phyloP scores from a whole-genome alignment of 768 basidiomycete genomes.

The Trametes cingulata region DNA sequence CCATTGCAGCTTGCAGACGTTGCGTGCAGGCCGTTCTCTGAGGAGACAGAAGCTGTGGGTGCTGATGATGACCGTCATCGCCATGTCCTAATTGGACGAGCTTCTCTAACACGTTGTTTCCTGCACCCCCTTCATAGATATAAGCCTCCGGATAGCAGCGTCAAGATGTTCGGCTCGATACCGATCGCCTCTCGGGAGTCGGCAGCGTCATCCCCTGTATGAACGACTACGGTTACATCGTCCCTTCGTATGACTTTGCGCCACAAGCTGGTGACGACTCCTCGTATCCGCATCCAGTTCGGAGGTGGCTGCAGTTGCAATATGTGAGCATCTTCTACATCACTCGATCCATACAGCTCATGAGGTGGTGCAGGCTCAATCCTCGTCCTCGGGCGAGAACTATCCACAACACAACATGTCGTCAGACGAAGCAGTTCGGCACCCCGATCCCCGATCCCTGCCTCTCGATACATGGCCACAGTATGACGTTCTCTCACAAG shows the following conservation, averaged over 20 bases:
- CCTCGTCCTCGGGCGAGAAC: neutral
- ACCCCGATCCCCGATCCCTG: no score
- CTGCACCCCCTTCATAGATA: neutral
- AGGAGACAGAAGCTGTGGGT: slow-evolving; percentile 18
- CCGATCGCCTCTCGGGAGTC: neutral
- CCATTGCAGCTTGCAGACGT: neutral
- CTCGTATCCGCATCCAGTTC: neutral
- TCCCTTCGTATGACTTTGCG: neutral
- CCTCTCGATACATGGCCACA: neutral
- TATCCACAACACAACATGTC: neutral
- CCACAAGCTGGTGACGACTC: neutral
- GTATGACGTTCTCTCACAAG: neutral
- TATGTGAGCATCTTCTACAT: neutral
- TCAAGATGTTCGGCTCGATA: neutral
- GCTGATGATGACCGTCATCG: slow-evolving; percentile 12
- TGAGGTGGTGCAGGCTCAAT: neutral
- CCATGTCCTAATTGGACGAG: neutral
- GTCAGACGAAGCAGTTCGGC: no score
- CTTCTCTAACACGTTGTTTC: slow-evolving; percentile 3
- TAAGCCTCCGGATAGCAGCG: neutral
- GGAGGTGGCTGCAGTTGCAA: neutral
- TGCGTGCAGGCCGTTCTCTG: neutral
- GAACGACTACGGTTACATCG: neutral
- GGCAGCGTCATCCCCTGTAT: slow-evolving; percentile 10
- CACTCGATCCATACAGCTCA: neutral